phyloP scores from a whole-genome alignment of 2,329 filamentous ascomycete species.

The Cercospora sp. region DNA sequence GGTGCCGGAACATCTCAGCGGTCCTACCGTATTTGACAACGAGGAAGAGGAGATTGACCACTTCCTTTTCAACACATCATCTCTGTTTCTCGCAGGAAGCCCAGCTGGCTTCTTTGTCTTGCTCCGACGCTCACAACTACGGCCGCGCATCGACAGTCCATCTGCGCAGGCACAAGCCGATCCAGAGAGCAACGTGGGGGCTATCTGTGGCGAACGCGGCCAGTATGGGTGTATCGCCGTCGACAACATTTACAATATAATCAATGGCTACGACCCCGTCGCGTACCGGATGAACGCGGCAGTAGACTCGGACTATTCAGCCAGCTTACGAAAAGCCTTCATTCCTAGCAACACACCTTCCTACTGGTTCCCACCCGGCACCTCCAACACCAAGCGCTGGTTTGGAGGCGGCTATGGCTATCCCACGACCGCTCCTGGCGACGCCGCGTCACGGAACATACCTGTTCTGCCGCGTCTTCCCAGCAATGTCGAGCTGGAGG shows the following conservation, averaged over 20 bases:
- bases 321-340: constrained; percentile 71
- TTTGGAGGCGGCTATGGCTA: constrained; percentile 38
- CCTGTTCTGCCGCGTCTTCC: constrained; percentile 45
- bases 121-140: constrained; percentile 69
- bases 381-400: constrained; percentile 39
- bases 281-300: constrained; percentile 90
- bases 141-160: constrained; percentile 71
- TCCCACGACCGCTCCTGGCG: constrained; percentile 21
- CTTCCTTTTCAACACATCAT: constrained; percentile 90
- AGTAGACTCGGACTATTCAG: constrained; percentile 77
- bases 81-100: constrained; percentile 85
- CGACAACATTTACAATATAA: constrained; percentile 94
- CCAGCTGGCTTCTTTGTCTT: constrained; percentile 91
- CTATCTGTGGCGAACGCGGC: constrained; percentile 74
- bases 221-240: constrained; percentile 88
- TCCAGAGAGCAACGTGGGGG: constrained; percentile 51
- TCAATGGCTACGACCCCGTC: constrained; percentile 76
- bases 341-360: constrained; percentile 69
- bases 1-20: constrained; percentile 51
- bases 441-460: constrained; percentile 37
- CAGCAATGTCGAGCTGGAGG: constrained; percentile 78
- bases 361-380: constrained; percentile 43
- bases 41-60: constrained; percentile 43
- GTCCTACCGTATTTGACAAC: constrained; percentile 34
- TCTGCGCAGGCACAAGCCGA: constrained; percentile 73